Conservation (phyloP, 2,329 filamentous ascomycete genomes). For the Penicillium sp. region DNA sequence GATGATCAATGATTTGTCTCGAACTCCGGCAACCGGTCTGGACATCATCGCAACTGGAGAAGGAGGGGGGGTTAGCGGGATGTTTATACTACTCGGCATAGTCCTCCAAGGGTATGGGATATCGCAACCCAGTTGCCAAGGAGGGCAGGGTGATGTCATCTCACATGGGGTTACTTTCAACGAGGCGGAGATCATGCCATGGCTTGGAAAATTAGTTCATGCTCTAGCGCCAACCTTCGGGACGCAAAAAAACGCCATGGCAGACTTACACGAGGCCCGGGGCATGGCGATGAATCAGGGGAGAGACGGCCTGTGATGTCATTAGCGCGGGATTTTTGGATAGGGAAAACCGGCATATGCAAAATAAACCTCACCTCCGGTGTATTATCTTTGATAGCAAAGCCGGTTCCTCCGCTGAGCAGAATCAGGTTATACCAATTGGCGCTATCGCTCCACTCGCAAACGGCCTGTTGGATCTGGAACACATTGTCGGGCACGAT, state of each 20-base stretch:
- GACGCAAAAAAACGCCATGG: not conserved
- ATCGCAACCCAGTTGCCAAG: not conserved
- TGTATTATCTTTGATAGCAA: conserved; percentile 81
- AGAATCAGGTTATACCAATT: conserved; percentile 73
- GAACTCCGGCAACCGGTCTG: conserved; percentile 84
- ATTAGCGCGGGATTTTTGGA: conserved; percentile 15
- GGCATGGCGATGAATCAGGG: conserved; percentile 81
- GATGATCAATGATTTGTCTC: conserved; percentile 79
- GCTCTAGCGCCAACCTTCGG: conserved; percentile 8
- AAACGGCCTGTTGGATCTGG: conserved; percentile 75
- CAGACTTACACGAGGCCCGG: conserved; percentile 74
- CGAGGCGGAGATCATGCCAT: conserved; percentile 89
- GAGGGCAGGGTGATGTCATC: conserved; percentile 39
- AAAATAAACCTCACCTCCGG: conserved; percentile 69
- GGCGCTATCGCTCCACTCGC: conserved; percentile 71
- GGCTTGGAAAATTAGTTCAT: conserved; percentile 50
- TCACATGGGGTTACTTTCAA: conserved; percentile 86
- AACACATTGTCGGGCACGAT: conserved; percentile 80
- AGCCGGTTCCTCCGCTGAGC: conserved; percentile 92
- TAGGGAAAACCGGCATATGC: not conserved
- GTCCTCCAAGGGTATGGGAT: not conserved
- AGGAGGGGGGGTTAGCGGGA: conserved; percentile 24
- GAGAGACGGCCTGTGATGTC: conserved; percentile 68
- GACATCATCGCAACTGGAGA: conserved; percentile 90
- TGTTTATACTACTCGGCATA: conserved; percentile 18